Conservation (phyloP, 371 early-diverging fungal species). For the Actinomortierella ambigua region DNA sequence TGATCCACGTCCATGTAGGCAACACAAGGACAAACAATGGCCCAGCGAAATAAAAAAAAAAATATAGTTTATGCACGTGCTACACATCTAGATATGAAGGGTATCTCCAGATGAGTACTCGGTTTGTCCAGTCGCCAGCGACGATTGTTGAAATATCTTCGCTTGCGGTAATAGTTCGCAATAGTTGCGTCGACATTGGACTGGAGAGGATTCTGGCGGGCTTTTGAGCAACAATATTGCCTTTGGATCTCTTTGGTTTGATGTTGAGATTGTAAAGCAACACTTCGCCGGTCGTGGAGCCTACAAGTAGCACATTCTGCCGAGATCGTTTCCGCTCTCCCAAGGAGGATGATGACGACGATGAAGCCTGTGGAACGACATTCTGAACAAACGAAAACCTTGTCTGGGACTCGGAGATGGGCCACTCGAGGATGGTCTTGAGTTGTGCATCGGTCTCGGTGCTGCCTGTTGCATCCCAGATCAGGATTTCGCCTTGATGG, state of each 20-base stretch:
- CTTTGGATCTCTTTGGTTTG: conserved; percentile 17
- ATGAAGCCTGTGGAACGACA: background rate
- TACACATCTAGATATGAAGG: conserved; percentile 1
- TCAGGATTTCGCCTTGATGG: conserved; percentile 39
- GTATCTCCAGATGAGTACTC: conserved; percentile 31
- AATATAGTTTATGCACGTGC: background rate
- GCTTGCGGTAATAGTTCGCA: conserved; percentile 32
- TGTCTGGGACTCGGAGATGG: conserved; percentile 34
- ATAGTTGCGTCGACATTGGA: conserved; percentile 18
- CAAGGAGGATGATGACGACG: too few species aligned
- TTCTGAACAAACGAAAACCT: conserved; percentile 41
- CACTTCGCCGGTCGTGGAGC: conserved; percentile 27
- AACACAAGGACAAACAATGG: too few species aligned
- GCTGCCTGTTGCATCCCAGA: conserved; percentile 39
- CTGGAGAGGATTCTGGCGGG: conserved; percentile 21
- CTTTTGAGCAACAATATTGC: conserved; percentile 33
- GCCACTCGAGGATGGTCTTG: conserved; percentile 41
- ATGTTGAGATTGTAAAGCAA: conserved; percentile 24
- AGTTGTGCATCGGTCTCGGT: conserved; percentile 30
- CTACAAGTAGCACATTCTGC: conserved; percentile 28
- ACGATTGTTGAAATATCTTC: conserved; percentile 38
- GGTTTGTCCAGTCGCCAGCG: conserved; percentile 39
- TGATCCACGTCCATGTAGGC: too few species aligned
- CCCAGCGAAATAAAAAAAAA: too few species aligned
- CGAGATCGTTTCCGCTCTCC: conserved; percentile 1